Evolutionary conservation across 1,284 basidiomycete genomes (phyloP).

Genomic region (Melampsora larici-populina): DNA sequence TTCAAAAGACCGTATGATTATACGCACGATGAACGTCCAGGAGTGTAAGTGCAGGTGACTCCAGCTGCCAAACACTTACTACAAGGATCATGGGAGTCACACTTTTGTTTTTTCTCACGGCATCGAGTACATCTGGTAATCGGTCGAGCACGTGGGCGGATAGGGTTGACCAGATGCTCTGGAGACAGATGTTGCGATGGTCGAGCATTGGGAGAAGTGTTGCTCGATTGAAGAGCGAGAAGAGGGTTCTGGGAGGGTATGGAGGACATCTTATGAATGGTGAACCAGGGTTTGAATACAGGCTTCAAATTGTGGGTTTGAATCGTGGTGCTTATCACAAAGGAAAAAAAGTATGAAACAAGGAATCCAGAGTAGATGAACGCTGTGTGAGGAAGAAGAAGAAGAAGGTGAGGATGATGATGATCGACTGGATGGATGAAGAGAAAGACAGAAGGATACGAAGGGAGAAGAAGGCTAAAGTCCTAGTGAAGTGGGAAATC

Average conservation of each 20-base stretch:
- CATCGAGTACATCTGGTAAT: slow-evolving; percentile 42
- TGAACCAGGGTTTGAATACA: neutral
- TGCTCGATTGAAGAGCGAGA: no score
- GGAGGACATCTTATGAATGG: neutral
- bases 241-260: neutral
- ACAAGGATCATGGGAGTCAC: slow-evolving; percentile 30
- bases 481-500: neutral
- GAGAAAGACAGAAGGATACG: neutral
- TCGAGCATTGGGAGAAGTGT: no score
- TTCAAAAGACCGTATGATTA: no score
- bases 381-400: no score
- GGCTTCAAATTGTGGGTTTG: neutral
- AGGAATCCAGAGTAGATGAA: no score
- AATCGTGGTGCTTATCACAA: neutral
- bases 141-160: neutral
- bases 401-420: no score
- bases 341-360: neutral
- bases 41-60: slow-evolving; percentile 10
- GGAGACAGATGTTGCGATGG: no score
- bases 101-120: slow-evolving; percentile 25
- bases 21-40: no score
- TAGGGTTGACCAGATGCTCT: neutral
- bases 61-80: slow-evolving; percentile 9
- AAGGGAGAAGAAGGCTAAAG: neutral
- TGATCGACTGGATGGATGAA: neutral